Percentiles rank a stretch among this genome's conserved stretches.
These are phyloP conservation scores for Pythium rhizo-oryzae DNA, from an alignment of 352 stramenopile genomes.

Conservation along the genomic window DNA sequence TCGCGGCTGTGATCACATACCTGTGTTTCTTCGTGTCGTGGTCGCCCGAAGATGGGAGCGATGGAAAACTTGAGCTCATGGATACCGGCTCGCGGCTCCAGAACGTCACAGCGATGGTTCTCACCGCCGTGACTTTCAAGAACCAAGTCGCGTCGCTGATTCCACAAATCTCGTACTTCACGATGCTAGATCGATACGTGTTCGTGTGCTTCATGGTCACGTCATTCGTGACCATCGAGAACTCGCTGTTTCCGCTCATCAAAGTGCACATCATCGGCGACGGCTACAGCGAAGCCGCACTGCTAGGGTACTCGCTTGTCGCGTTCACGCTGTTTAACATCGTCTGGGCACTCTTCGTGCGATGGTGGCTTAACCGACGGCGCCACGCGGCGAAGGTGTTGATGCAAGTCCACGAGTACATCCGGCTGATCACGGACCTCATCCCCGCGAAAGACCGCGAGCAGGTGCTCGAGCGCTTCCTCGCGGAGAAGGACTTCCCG, in stretches of 20 bases:
- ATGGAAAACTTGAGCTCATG: conserved; percentile 29
- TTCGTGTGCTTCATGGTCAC: conserved; percentile 66
- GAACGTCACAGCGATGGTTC: conserved; percentile 63
- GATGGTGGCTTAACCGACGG: conserved; percentile 34
- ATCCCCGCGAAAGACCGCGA: background rate
- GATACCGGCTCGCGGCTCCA: conserved; percentile 54
- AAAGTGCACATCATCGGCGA: conserved; percentile 19
- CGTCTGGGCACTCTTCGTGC: conserved; percentile 33
- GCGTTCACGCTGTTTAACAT: conserved; percentile 50
- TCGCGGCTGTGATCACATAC: conserved; percentile 52
- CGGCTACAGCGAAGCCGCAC: conserved; percentile 30
- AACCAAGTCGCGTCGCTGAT: conserved; percentile 47
- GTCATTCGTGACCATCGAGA: conserved; percentile 55
- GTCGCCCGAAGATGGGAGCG: background rate
- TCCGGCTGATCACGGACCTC: conserved; percentile 24
- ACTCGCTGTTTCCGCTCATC: conserved; percentile 44
- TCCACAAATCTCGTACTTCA: conserved; percentile 72
- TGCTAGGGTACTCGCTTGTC: conserved; percentile 39
- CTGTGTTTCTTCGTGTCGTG: conserved; percentile 41
- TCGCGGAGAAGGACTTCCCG: conserved; percentile 21
- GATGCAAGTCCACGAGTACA: conserved; percentile 40
- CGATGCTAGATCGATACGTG: conserved; percentile 59
- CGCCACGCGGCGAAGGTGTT: conserved; percentile 26
- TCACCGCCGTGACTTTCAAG: conserved; percentile 71
- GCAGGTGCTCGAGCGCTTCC: background rate